phyloP scores from a whole-genome alignment of 2,329 filamentous ascomycete genomes.

The Penicillium sp. region DNA sequence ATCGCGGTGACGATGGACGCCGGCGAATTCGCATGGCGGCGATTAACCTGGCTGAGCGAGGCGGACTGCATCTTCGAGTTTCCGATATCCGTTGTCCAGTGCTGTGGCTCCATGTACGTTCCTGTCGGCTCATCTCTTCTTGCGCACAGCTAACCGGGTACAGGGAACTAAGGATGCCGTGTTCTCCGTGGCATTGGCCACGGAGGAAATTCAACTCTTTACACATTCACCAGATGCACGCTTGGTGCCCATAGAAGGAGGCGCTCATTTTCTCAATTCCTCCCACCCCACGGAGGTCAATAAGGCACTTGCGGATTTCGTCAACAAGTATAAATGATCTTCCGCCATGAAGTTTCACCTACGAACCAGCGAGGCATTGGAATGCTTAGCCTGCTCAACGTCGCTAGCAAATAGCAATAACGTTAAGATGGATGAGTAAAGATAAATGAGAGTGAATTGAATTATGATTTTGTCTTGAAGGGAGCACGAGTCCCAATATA shows the following conservation, averaged over 20 bases:
- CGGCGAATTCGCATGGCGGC: conserved; percentile 50
- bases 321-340: conserved; percentile 21
- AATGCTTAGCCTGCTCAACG: neutral
- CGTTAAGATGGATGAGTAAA: neutral
- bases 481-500: neutral
- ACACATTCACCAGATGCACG: conserved; percentile 43
- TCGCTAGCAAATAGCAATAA: neutral
- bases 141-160: neutral
- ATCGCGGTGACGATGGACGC: conserved; percentile 51
- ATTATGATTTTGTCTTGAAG: neutral
- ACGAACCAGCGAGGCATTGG: neutral
- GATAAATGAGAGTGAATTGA: neutral
- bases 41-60: conserved; percentile 50
- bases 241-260: conserved; percentile 46
- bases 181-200: conserved; percentile 8
- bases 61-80: conserved; percentile 47
- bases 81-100: conserved; percentile 52
- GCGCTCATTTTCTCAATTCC: conserved; percentile 51
- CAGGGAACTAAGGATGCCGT: conserved; percentile 24
- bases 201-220: conserved; percentile 48
- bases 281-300: conserved; percentile 48
- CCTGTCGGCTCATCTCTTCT: conserved; percentile 24
- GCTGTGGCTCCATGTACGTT: conserved; percentile 49
- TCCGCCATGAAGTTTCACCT: neutral
- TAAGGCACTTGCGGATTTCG: conserved; percentile 20